Percentiles rank a stretch among this genome's conserved stretches.
Evolutionary conservation across 2,329 filamentous ascomycete genomes (phyloP).

Genomic region (Ceratocystis harringtonii): DNA sequence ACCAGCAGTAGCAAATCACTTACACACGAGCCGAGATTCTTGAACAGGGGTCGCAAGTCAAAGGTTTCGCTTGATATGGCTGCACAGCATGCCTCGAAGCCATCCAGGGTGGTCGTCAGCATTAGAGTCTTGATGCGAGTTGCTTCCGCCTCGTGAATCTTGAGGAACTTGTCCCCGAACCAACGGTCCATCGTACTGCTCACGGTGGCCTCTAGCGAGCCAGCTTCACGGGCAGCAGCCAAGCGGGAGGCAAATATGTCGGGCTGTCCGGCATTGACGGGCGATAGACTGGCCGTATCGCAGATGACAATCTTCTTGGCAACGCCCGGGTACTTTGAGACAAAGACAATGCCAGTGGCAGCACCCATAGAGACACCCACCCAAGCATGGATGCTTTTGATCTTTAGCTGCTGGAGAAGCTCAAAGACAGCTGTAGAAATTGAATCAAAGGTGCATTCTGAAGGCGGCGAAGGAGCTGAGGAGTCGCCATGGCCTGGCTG

Average conservation of each 20-base stretch:
- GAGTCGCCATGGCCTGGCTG: constrained; percentile 31
- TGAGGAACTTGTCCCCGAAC: constrained; percentile 28
- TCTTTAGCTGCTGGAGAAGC: constrained; percentile 24
- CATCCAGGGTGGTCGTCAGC: constrained; percentile 27
- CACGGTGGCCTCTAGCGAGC: constrained; percentile 24
- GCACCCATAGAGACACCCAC: constrained; percentile 34
- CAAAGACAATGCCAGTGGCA: constrained; percentile 28
- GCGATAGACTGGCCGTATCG: constrained; percentile 29
- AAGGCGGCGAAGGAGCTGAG: constrained; percentile 23
- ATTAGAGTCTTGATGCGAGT: constrained; percentile 26
- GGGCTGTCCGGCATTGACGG: constrained; percentile 24
- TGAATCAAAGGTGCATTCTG: constrained; percentile 27
- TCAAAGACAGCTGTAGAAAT: constrained; percentile 27
- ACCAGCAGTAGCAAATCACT: constrained; percentile 27
- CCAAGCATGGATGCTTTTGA: constrained; percentile 27
- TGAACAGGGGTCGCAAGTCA: constrained; percentile 27
- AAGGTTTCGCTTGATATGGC: constrained; percentile 27
- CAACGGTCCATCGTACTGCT: constrained; percentile 27
- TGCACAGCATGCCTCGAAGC: constrained; percentile 29
- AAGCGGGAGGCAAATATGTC: constrained; percentile 28
- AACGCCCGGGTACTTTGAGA: constrained; percentile 26
- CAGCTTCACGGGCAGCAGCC: constrained; percentile 24
- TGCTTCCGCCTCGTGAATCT: constrained; percentile 25
- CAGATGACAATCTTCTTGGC: constrained; percentile 28
- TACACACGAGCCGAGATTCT: constrained; percentile 24